phyloP scores from a whole-genome alignment of 2,329 filamentous ascomycete species.

The Paradendryphiella salina region DNA sequence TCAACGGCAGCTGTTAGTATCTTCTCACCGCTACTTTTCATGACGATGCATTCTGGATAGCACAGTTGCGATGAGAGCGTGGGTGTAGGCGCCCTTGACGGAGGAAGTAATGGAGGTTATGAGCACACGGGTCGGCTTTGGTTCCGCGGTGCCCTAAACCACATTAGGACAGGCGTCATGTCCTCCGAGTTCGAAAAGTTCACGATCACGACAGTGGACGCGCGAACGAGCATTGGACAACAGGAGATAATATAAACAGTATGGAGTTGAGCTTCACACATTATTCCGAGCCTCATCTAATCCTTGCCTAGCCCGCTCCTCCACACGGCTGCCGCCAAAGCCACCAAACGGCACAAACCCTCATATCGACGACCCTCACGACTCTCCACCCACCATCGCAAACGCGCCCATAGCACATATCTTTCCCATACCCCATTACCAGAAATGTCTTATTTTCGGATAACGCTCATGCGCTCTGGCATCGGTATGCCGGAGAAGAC shows the following conservation, averaged over 20 bases:
- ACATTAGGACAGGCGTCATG: slow-evolving; percentile 15
- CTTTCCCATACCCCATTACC: background rate
- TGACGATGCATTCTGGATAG: background rate
- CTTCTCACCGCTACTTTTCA: slow-evolving; percentile 19
- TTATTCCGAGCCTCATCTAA: background rate
- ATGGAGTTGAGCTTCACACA: background rate
- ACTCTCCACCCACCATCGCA: background rate
- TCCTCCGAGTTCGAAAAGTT: slow-evolving; percentile 19
- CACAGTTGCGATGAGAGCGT: background rate
- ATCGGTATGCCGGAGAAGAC: slow-evolving; percentile 82
- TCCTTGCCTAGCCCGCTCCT: background rate
- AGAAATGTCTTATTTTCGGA: slow-evolving; percentile 79
- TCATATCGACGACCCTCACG: background rate
- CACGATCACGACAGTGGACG: background rate
- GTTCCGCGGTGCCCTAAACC: slow-evolving; percentile 12
- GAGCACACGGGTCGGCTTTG: slow-evolving; percentile 17
- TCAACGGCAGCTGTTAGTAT: slow-evolving; percentile 1
- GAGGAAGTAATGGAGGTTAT: slow-evolving; percentile 9
- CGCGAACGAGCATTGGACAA: slow-evolving; percentile 4
- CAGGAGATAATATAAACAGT: slow-evolving; percentile 5
- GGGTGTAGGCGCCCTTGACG: background rate
- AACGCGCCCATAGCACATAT: background rate
- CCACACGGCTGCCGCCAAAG: background rate
- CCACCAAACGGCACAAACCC: background rate
- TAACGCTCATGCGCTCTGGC: slow-evolving; percentile 84